phyloP scores from a whole-genome alignment of 2,329 filamentous ascomycete genomes.

The Fusarium acutatum region DNA sequence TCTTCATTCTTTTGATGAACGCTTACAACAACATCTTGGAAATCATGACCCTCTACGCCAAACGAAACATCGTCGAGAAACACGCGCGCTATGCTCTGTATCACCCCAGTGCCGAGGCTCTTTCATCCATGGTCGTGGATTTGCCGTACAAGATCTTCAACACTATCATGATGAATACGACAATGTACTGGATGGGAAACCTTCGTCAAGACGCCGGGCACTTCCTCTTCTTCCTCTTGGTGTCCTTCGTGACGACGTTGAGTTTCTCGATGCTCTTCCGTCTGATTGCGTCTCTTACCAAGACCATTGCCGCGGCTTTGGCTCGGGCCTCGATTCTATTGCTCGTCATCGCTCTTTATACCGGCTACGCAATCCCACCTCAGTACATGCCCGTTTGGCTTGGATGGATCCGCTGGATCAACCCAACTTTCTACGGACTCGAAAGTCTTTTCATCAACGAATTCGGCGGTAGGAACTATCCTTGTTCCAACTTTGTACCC shows the following conservation, averaged over 20 bases:
- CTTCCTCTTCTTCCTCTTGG: slow-evolving; percentile 58
- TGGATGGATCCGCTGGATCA: slow-evolving; percentile 73
- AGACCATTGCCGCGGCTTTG: slow-evolving; percentile 37
- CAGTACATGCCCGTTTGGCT: slow-evolving; percentile 59
- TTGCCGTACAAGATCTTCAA: slow-evolving; percentile 39
- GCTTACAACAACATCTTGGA: slow-evolving; percentile 39
- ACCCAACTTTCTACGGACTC: slow-evolving; percentile 69
- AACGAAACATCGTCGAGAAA: slow-evolving; percentile 47
- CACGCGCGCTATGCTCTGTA: slow-evolving; percentile 47
- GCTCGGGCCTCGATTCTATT: slow-evolving; percentile 39
- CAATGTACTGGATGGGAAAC: slow-evolving; percentile 74
- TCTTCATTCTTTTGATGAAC: slow-evolving; percentile 36
- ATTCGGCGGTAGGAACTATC: slow-evolving; percentile 57
- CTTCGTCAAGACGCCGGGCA: slow-evolving; percentile 64
- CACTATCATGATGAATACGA: slow-evolving; percentile 49
- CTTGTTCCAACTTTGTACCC: slow-evolving; percentile 54
- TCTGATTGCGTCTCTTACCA: slow-evolving; percentile 41
- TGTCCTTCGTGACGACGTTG: slow-evolving; percentile 64
- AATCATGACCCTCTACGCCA: slow-evolving; percentile 41
- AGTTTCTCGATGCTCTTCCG: slow-evolving; percentile 72
- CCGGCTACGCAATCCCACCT: slow-evolving; percentile 57
- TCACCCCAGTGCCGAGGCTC: slow-evolving; percentile 43
- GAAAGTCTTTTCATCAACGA: slow-evolving; percentile 73
- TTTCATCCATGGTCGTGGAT: slow-evolving; percentile 35
- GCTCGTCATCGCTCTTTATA: slow-evolving; percentile 54